phyloP scores from a whole-genome alignment of 176 grass and related monocot species.

The Pontederia crassipes region DNA sequence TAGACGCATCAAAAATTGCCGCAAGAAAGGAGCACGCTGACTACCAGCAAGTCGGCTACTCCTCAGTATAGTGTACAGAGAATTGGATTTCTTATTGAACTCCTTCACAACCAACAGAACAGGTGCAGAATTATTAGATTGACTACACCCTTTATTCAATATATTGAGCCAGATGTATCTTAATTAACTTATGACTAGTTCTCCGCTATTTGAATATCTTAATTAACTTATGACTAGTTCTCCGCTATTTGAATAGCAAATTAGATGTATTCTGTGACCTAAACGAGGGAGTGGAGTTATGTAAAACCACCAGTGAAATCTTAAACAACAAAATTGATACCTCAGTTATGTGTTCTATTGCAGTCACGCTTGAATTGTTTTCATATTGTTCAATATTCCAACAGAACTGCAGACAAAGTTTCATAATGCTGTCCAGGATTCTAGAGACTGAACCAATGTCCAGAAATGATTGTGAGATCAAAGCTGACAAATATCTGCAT shows the following conservation, averaged over 20 bases:
- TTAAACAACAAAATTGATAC: constrained; percentile 24
- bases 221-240: not conserved
- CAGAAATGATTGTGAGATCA: constrained; percentile 94
- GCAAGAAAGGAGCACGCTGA: constrained; percentile 82
- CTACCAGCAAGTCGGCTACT: constrained; percentile 81
- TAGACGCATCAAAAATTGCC: constrained; percentile 88
- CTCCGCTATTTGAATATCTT: not conserved
- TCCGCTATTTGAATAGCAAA: not conserved
- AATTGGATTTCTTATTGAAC: constrained; percentile 99
- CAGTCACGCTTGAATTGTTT: constrained; percentile 43
- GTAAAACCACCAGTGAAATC: too few species aligned
- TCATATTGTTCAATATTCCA: constrained; percentile 84
- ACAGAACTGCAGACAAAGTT: constrained; percentile 93
- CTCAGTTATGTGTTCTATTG: constrained; percentile 82
- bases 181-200: not conserved
- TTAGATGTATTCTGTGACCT: not conserved
- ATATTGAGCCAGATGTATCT: not conserved
- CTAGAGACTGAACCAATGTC: constrained; percentile 96
- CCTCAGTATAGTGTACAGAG: constrained; percentile 77
- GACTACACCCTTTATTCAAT: not conserved
- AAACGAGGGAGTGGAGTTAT: not conserved
- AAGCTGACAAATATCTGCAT: constrained; percentile 68
- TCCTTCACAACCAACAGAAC: constrained; percentile 27
- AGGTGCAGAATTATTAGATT: not conserved
- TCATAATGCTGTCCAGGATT: constrained; percentile 95